Conservation (phyloP, 495 filamentous ascomycete genomes). For the Xylaria venustula region DNA sequence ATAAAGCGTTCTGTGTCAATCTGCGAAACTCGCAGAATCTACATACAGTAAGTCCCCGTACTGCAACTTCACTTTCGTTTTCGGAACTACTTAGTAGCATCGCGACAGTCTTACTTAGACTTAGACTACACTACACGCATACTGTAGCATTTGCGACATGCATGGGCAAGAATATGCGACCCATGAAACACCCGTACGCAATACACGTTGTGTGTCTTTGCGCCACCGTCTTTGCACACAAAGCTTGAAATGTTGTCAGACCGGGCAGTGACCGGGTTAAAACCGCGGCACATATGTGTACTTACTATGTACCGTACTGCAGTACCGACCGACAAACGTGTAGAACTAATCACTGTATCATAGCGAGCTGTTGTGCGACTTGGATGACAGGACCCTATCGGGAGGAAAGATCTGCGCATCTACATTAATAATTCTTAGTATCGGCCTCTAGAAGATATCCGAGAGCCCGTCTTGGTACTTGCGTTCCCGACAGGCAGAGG, state of each 20-base stretch:
- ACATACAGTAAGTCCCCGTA: no score
- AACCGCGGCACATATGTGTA: no score
- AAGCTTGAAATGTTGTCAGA: neutral
- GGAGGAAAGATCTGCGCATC: neutral
- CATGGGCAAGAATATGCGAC: neutral
- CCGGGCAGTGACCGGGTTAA: no score
- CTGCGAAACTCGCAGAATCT: no score
- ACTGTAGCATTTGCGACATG: neutral
- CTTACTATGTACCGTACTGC: neutral
- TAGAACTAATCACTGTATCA: no score
- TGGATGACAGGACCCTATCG: neutral
- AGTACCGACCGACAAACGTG: no score
- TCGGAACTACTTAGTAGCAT: no score
- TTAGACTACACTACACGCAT: no score
- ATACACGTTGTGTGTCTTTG: neutral
- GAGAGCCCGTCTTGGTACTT: neutral
- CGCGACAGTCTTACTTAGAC: no score
- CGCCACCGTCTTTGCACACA: neutral
- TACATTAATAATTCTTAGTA: conserved; percentile 2
- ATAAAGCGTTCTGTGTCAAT: no score
- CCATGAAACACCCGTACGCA: neutral
- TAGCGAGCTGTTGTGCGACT: no score
- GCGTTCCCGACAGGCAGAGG: neutral
- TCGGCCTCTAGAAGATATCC: neutral
- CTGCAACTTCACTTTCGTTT: no score